A percentile compares a stretch with the other conserved stretches of the same genome.
Evolutionary conservation across 2,329 filamentous ascomycete genomes (phyloP).

Genomic region (Rutstroemia sp.): DNA sequence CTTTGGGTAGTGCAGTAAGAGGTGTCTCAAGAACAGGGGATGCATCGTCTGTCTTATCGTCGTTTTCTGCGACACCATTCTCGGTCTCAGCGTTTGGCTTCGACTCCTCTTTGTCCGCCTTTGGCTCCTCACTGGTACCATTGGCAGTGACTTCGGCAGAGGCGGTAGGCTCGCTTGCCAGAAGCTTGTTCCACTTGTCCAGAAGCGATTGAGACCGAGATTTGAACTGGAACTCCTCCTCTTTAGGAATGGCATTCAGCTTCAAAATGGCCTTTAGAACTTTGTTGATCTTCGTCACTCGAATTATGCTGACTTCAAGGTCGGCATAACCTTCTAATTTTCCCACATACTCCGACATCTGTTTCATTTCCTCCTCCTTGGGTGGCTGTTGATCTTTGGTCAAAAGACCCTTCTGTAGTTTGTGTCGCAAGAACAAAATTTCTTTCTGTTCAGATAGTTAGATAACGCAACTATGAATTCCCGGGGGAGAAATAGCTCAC

Average conservation of each 20-base stretch:
- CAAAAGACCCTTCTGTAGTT: conserved; percentile 89
- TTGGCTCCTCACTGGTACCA: conserved; percentile 33
- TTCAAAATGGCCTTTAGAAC: conserved; percentile 93
- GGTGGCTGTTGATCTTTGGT: conserved; percentile 69
- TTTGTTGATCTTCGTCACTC: conserved; percentile 95
- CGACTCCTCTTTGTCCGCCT: conserved; percentile 28
- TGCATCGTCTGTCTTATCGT: conserved; percentile 35
- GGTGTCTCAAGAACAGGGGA: conserved; percentile 31
- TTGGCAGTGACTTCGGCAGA: conserved; percentile 29
- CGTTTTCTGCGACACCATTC: conserved; percentile 25
- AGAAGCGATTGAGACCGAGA: conserved; percentile 70
- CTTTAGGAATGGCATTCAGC: conserved; percentile 69
- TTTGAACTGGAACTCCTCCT: conserved; percentile 87
- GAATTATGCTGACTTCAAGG: conserved; percentile 83
- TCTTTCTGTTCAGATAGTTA: conserved; percentile 48
- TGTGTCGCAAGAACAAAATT: conserved; percentile 89
- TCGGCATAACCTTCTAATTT: conserved; percentile 77
- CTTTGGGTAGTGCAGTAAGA: conserved; percentile 13
- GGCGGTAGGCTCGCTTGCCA: conserved; percentile 51
- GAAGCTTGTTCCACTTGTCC: conserved; percentile 80
- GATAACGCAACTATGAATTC: conserved; percentile 10
- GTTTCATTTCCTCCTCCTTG: conserved; percentile 76
- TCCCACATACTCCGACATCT: conserved; percentile 68
- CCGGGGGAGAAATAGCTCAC: conserved; percentile 31
- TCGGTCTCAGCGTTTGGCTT: conserved; percentile 24